These are phyloP conservation scores for Geosmithia putterillii DNA, from an alignment of 2,329 filamentous ascomycete genomes.

Conservation along the genomic window DNA sequence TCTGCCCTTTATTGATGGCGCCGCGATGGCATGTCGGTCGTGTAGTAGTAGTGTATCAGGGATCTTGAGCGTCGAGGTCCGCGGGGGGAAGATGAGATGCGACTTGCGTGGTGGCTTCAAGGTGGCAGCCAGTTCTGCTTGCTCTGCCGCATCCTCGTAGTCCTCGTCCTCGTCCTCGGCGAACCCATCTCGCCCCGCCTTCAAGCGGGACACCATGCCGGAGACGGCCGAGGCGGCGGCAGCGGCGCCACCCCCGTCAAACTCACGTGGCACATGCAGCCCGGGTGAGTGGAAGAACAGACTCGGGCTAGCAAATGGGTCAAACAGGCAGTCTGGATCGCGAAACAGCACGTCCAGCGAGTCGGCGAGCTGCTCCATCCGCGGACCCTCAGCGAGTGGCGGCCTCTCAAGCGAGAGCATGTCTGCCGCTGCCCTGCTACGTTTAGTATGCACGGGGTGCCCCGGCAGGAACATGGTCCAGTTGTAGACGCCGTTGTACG, in stretches of 20 bases:
- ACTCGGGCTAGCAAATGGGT: conserved; percentile 45
- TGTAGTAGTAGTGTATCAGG: conserved; percentile 37
- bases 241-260: conserved; percentile 15
- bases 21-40: conserved; percentile 14
- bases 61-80: conserved; percentile 31
- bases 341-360: conserved; percentile 31
- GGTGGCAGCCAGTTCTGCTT: conserved; percentile 1
- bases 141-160: neutral
- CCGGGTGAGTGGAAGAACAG: conserved; percentile 46
- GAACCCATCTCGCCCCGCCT: neutral
- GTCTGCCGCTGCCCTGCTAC: conserved; percentile 5
- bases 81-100: conserved; percentile 34
- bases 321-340: conserved; percentile 37
- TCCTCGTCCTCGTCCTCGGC: conserved; percentile 1
- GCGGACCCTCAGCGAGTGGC: conserved; percentile 1
- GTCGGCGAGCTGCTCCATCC: conserved; percentile 7
- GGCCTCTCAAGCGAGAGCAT: conserved; percentile 4
- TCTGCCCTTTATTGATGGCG: conserved; percentile 7
- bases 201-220: conserved; percentile 1
- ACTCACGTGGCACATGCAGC: conserved; percentile 29
- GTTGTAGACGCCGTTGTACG: conserved; percentile 50
- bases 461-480: conserved; percentile 49
- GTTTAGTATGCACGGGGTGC: conserved; percentile 30
- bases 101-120: conserved; percentile 24
- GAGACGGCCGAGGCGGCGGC: conserved; percentile 6